Evolutionary conservation across 352 stramenopile genomes (phyloP).

Genomic region (Phytophthora hibernalis): DNA sequence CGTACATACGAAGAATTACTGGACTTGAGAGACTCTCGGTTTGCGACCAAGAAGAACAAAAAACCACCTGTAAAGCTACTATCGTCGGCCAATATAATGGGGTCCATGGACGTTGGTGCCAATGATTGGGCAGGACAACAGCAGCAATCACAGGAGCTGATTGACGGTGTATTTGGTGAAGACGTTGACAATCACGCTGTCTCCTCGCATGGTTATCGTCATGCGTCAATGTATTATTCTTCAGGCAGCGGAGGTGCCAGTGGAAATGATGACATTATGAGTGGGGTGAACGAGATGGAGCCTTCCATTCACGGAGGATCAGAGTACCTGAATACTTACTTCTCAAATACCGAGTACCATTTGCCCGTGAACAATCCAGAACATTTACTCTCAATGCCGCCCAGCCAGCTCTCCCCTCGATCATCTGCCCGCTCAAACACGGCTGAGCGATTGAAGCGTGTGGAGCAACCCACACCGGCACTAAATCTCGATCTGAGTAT

Average conservation of each 20-base stretch:
- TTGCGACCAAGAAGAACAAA: constrained; percentile 85
- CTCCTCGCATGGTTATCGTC: constrained; percentile 37
- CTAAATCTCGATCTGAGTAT: constrained; percentile 76
- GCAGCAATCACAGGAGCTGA: constrained; percentile 40
- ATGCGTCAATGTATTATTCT: constrained; percentile 53
- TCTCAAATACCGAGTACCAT: constrained; percentile 72
- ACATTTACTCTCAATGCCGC: constrained; percentile 64
- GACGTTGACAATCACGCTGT: constrained; percentile 39
- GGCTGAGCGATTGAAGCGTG: constrained; percentile 52
- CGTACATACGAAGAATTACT: constrained; percentile 83
- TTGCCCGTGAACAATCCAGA: constrained; percentile 74
- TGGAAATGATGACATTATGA: constrained; percentile 35
- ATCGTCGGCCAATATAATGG: constrained; percentile 54
- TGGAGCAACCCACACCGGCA: constrained; percentile 49
- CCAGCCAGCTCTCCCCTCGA: constrained; percentile 58
- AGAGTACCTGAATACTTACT: constrained; percentile 80
- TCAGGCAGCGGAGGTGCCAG: constrained; percentile 24
- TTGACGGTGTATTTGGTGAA: constrained; percentile 44
- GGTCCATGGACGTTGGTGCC: constrained; percentile 58
- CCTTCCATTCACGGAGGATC: constrained; percentile 68
- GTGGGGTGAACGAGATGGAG: constrained; percentile 49
- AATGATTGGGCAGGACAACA: constrained; percentile 58
- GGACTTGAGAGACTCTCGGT: constrained; percentile 74
- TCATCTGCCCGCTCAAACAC: constrained; percentile 40
- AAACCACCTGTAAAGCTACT: constrained; percentile 66